Evolutionary conservation across 306 rosid species (phyloP), one percentile per base, ranked within the genome.

Genomic region (Spatholobus suberectus): DNA sequence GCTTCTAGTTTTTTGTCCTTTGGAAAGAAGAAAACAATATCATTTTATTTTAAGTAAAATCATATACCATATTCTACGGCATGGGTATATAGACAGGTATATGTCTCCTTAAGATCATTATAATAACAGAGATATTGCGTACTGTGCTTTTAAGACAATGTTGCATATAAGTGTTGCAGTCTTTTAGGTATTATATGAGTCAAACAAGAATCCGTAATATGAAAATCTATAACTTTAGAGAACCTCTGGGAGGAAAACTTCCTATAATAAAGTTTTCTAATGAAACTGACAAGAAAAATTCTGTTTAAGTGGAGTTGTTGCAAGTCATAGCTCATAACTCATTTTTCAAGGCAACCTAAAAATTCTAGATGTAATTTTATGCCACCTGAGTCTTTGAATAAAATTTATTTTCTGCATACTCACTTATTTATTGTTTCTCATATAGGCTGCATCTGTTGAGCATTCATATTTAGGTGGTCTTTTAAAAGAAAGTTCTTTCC

Each of bases 301-400:
- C n/a, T 70, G 57, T 57, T 20, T 43, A 14, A 29, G 40, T 71
- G 65, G 11, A 43, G 62, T 7, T 46, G 3, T 23, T 73, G 61
- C 20, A 14, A 32, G 11, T 23, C 13, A 70, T 68, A 38, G 21
- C 3, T 57, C 78, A 44, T 27, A 58, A 58, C 38, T 26, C 26
- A 46, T 44, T 72, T 57, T 81, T 37, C 14, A 59, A 20, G 79
- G 73, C 78, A 29, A 17, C 27, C 41, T 58, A 57, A 27, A 69
- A 54, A 11, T 57, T 70, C 59, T 55, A n/a, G 70, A n/a, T 57
- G 17, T 55, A 41, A 57, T 23, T 24, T 57, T 78, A 51, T 49
- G 55, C 67, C 4, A 35, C 67, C 29, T 67, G 15, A 49, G 35
- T 20, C 14, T 29, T 67, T 51, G 54, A 37, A 15, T 37, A 66